phyloP scores from a whole-genome alignment of 1,139 yeast genomes.

The Diutina siamensis region DNA sequence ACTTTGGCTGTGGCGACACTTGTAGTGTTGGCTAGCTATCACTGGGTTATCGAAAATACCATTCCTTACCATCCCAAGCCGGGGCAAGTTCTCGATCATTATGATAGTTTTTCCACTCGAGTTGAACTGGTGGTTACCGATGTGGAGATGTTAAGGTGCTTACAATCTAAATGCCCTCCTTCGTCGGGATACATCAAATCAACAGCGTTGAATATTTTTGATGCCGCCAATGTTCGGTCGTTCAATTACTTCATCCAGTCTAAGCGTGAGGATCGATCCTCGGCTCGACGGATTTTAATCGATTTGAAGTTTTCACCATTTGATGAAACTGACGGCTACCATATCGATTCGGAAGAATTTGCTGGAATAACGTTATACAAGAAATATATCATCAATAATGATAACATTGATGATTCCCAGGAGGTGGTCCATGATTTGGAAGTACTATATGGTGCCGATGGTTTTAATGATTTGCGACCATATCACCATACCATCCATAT shows the following conservation, averaged over 20 bases:
- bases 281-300: conserved; percentile 10
- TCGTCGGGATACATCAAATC: neutral
- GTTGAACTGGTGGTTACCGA: neutral
- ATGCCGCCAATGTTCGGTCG: conserved; percentile 1
- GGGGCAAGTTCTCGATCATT: neutral
- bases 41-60: neutral
- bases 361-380: neutral
- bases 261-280: conserved; percentile 9
- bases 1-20: neutral
- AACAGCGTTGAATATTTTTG: neutral
- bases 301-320: conserved; percentile 11
- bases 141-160: neutral
- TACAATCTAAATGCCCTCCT: neutral
- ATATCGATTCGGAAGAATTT: neutral
- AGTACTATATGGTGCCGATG: conserved; percentile 17
- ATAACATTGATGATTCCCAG: neutral
- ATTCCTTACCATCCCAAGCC: neutral
- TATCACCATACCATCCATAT: neutral
- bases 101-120: neutral
- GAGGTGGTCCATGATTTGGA: conserved; percentile 17
- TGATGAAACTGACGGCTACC: neutral
- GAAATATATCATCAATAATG: neutral
- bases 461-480: conserved; percentile 8
- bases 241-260: conserved; percentile 12
- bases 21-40: neutral